Evolutionary conservation across 2,329 filamentous ascomycete genomes (phyloP), one percentile per base, ranked within the genome.

Genomic region (Knoxdaviesia proteae): DNA sequence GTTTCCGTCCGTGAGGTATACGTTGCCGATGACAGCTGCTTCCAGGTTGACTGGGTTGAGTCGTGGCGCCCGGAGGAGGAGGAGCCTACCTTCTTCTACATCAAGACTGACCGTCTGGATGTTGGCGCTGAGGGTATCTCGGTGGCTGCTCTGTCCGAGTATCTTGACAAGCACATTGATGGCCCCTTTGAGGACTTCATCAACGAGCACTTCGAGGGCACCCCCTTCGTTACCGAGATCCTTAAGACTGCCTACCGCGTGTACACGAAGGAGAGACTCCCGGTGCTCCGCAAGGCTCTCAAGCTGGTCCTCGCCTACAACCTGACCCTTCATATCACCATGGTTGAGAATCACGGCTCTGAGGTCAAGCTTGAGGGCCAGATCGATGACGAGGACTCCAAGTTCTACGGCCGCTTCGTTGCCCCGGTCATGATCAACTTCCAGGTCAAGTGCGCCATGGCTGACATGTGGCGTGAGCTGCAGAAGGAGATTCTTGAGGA

Each of bases 371-470:
- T 87, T 56, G 69, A 82, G 43, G 88, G 87, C 49, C 80, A 83
- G 63, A 88, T 96, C 49, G 77, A 88, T 42, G 82, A 90, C 53
- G 75, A 83, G 53, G 74, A 79, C 43, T 93, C 84, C 50, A 90
- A 84, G 58, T 94, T 80, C 68, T 80, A 73, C 52, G 87, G 87
- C 54, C 88, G 88, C 67, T 87, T 80, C 34, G 77, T 94, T 48
- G 88, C 88, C 10, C 88, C 88, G 8, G 87, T 94, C 56, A 93
- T 96, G 87, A 92, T 96, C 73, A 96, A 94, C 68, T 94, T 94
- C 74, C 84, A 94, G 65, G 86, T 96, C 68, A 96, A 96, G 72
- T 90, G 83, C 54, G 87, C 87, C 43, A 78, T 96, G 63, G 88
- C 87, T 50, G 86, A 92, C 54, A 92, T 94, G 84, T 96, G 88